These are phyloP conservation scores for Lathyrus oleraceus DNA, from an alignment of 306 rosid genomes.

Conservation along the genomic window DNA sequence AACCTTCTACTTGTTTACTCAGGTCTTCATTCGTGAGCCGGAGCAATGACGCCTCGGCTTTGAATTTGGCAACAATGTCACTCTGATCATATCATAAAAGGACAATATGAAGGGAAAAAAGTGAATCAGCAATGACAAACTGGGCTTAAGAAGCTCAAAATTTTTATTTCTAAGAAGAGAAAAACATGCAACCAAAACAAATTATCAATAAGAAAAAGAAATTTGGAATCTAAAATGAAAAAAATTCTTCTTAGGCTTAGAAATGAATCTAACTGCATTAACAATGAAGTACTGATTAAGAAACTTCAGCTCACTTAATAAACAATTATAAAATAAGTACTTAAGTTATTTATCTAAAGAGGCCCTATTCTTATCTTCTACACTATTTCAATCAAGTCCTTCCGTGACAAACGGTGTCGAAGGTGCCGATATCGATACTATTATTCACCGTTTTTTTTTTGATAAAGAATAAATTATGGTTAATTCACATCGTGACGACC, in stretches of 20 bases:
- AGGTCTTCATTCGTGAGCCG: slow-evolving; percentile 87
- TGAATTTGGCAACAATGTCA: slow-evolving; percentile 73
- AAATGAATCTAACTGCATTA: not conserved
- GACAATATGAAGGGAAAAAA: not conserved
- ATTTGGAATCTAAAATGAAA: not conserved
- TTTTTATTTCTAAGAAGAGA: slow-evolving; percentile 1
- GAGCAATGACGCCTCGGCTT: slow-evolving; percentile 84
- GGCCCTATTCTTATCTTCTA: not conserved
- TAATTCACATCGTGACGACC: too few species aligned
- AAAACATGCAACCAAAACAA: not conserved
- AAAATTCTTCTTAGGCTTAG: not conserved
- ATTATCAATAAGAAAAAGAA: not conserved
- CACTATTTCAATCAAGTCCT: too few species aligned
- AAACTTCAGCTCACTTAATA: slow-evolving; percentile 1
- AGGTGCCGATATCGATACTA: too few species aligned
- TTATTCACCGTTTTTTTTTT: too few species aligned
- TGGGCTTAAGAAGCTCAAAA: not conserved
- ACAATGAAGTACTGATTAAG: slow-evolving; percentile 12
- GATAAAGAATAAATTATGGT: too few species aligned
- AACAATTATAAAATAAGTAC: too few species aligned
- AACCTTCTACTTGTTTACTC: slow-evolving; percentile 91
- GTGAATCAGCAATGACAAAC: not conserved
- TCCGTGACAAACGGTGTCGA: too few species aligned
- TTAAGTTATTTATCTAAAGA: not conserved
- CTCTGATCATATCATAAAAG: slow-evolving; percentile 44